Evolutionary conservation across 129 eudicot species (phyloP), one percentile per base, ranked within the genome.

Genomic region (Centella asiatica): DNA sequence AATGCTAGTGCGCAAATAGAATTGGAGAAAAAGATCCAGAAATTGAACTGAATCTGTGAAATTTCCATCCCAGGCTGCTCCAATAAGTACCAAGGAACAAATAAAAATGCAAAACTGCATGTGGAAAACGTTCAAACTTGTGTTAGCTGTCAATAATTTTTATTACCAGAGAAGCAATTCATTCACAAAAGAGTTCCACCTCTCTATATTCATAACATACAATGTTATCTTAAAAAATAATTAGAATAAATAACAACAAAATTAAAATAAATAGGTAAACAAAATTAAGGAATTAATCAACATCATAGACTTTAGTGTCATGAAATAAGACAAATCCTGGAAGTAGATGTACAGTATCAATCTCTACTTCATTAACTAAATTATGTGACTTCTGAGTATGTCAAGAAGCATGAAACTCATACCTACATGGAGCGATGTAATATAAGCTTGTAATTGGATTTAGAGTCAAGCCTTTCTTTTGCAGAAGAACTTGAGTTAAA

Each of bases 371-470:
- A 52, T 52, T 52, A n/a, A 52, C 17, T 19, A 50, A 50, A 48
- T 48, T 48, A 48, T 50, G 27, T 23, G 18, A 11, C 32, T 5
- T n/a, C n/a, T n/a, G 9, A 9, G 32, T 64, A 15, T 26, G 4
- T 25, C 5, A 3, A 8, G 37, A 5, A 52, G 69, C 15, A 63
- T 10, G 31, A 48, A 48, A 31, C n/a, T 58, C 29, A 57, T 84
- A 85, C 96, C 99, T 92, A 96, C 99, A 92, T 36, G 99, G 99
- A 72, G 99, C 99, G 33, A 92, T 87, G 81, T 92, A 92, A 71
- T 92, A 92, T 48, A 92, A 67, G 78, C 99, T 92, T 58, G 99
- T 92, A 66, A 92, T 87, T 2, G 99, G 96, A 75, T 84, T 92
- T 46, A 92, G 72, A 28, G 95, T 77, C 60, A 92, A 82, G 55